phyloP scores from a whole-genome alignment of 768 basidiomycete species.

The Boletus reticuloceps region DNA sequence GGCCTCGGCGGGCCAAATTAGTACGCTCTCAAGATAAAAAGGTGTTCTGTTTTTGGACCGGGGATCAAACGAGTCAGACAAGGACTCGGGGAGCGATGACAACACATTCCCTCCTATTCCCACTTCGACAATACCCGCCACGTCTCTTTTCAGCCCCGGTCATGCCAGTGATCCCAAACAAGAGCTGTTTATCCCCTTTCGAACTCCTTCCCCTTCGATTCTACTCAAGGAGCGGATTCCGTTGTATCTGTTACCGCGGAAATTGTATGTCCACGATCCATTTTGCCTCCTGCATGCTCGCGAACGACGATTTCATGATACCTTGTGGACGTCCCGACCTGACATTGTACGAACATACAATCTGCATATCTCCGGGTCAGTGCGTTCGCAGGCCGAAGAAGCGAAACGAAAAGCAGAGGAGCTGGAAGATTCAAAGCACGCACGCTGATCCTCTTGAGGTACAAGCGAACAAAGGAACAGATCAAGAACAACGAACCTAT shows the following conservation, averaged over 20 bases:
- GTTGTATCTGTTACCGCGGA: constrained; percentile 36
- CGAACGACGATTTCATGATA: neutral
- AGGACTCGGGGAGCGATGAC: too few species aligned
- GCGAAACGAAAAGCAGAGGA: constrained; percentile 8
- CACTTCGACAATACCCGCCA: constrained; percentile 4
- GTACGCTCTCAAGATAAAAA: too few species aligned
- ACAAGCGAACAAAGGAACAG: constrained; percentile 19
- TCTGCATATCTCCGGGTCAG: constrained; percentile 13
- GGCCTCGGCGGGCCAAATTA: neutral
- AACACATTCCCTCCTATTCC: neutral
- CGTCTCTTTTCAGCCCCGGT: constrained; percentile 30
- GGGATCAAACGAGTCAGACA: too few species aligned
- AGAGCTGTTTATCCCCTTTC: constrained; percentile 42
- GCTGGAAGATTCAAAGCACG: constrained; percentile 8
- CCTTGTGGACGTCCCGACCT: constrained; percentile 28
- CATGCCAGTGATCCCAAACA: constrained; percentile 40
- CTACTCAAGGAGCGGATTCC: constrained; percentile 36
- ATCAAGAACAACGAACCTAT: constrained; percentile 23
- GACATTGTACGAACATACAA: constrained; percentile 33
- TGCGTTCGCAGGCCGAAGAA: neutral
- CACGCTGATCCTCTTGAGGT: constrained; percentile 20
- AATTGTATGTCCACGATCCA: constrained; percentile 45
- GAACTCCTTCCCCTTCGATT: constrained; percentile 15
- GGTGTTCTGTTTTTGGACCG: too few species aligned
- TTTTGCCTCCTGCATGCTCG: constrained; percentile 31